phyloP scores from a whole-genome alignment of 2,329 filamentous ascomycete genomes.

The Phaeomoniella chlamydospora region DNA sequence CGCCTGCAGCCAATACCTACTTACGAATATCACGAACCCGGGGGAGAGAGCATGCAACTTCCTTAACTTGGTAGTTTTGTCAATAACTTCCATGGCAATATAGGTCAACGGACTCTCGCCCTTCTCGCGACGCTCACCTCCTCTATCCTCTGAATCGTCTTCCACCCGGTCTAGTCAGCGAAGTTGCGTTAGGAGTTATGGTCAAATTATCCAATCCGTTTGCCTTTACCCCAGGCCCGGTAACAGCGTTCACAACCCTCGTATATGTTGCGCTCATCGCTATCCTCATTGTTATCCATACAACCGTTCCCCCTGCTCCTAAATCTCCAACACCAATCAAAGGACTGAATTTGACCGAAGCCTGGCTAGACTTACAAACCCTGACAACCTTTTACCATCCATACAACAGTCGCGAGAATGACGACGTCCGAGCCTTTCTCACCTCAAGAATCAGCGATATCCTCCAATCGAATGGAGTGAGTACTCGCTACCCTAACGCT shows the following conservation, averaged over 20 bases:
- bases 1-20: too few relatives aligned
- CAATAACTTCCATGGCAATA: too few relatives aligned
- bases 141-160: too few relatives aligned
- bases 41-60: too few relatives aligned
- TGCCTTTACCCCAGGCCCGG: conserved; percentile 66
- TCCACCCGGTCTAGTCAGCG: too few relatives aligned
- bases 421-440: conserved; percentile 63
- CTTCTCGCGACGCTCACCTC: too few relatives aligned
- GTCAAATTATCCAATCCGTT: conserved; percentile 30
- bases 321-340: conserved; percentile 33
- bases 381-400: conserved; percentile 70
- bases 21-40: too few relatives aligned
- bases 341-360: conserved; percentile 69
- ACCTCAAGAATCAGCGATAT: conserved; percentile 58
- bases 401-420: conserved; percentile 75
- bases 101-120: too few relatives aligned
- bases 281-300: conserved; percentile 58
- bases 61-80: too few relatives aligned
- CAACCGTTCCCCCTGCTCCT: conserved; percentile 57
- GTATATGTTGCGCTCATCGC: conserved; percentile 68
- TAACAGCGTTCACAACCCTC: conserved; percentile 63
- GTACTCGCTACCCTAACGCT: conserved; percentile 8
- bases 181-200: too few relatives aligned
- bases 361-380: conserved; percentile 69
- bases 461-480: conserved; percentile 40